Percentiles rank a stretch among this genome's conserved stretches.
Conservation (phyloP, 345 rosid genomes). For the Lepidium didymum region DNA sequence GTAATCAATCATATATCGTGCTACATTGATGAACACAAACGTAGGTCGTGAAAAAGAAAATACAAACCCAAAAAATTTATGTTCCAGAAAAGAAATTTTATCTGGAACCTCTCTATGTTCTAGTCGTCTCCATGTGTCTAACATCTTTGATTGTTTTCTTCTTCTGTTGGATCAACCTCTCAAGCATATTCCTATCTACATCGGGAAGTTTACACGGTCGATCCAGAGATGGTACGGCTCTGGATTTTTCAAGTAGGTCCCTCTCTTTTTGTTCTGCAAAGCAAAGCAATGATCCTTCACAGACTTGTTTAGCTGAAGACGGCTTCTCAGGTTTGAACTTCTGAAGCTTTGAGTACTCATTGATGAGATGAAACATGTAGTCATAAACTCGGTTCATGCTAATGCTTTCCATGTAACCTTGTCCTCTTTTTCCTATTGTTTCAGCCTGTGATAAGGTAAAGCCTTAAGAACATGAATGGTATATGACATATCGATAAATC, state of each 20-base stretch:
- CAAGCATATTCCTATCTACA: constrained; percentile 23
- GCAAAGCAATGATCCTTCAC: constrained; percentile 65
- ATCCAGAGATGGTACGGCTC: constrained; percentile 28
- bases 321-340: constrained; percentile 67
- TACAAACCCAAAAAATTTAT: constrained; percentile 3
- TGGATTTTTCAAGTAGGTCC: constrained; percentile 45
- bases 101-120: constrained; percentile 7
- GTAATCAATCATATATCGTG: constrained; percentile 7
- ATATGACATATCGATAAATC: background rate
- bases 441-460: constrained; percentile 47
- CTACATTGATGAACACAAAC: constrained; percentile 2
- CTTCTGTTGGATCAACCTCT: constrained; percentile 37
- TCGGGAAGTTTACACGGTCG: constrained; percentile 62
- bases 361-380: constrained; percentile 81
- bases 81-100: background rate
- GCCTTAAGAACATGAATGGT: background rate
- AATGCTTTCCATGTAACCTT: constrained; percentile 58
- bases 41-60: background rate
- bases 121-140: constrained; percentile 34
- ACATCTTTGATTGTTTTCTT: constrained; percentile 39
- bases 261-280: constrained; percentile 59
- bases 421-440: constrained; percentile 69
- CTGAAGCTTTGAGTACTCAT: constrained; percentile 70
- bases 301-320: constrained; percentile 57
- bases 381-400: constrained; percentile 69